A percentile compares a stretch with the other conserved stretches of the same genome.
Evolutionary conservation across 352 stramenopile species (phyloP).

Genomic region (Achlya hypogyna): DNA sequence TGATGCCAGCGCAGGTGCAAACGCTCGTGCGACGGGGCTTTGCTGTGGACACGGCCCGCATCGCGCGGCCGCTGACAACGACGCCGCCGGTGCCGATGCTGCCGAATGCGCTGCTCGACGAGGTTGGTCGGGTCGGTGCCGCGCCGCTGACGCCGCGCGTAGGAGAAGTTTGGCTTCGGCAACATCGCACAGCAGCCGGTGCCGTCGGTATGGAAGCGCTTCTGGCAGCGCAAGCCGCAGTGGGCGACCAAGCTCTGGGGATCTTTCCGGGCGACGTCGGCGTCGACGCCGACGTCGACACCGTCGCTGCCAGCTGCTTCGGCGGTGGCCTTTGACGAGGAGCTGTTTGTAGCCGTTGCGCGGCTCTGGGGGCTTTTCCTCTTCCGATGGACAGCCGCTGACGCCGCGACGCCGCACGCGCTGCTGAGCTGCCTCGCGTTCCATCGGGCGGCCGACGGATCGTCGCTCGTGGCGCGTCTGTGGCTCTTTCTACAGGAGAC

Average conservation of each 20-base stretch:
- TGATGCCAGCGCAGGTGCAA: constrained; percentile 37
- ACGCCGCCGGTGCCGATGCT: constrained; percentile 39
- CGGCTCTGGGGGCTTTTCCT: constrained; percentile 43
- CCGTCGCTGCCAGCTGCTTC: constrained; percentile 24
- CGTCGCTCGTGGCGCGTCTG: constrained; percentile 38
- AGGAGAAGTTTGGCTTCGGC: constrained; percentile 73
- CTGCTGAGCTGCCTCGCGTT: constrained; percentile 58
- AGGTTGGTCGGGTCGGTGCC: constrained; percentile 22
- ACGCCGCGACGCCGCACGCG: constrained; percentile 30
- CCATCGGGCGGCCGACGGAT: constrained; percentile 28
- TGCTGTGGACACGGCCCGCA: constrained; percentile 27
- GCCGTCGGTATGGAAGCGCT: constrained; percentile 32
- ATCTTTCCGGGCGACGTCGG: constrained; percentile 28
- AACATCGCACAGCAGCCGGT: constrained; percentile 46
- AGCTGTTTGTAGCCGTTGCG: constrained; percentile 37
- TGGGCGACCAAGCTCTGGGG: constrained; percentile 48
- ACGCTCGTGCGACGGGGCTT: constrained; percentile 38
- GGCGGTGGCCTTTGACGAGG: constrained; percentile 42
- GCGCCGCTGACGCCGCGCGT: neutral
- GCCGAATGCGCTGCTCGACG: constrained; percentile 36
- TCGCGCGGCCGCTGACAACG: constrained; percentile 33
- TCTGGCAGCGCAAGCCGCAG: constrained; percentile 39
- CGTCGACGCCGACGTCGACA: constrained; percentile 6
- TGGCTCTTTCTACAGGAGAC: constrained; percentile 57
- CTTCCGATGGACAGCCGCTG: constrained; percentile 38